Conservation (phyloP, 176 grass and related monocot genomes). For the Juncus effusus region DNA sequence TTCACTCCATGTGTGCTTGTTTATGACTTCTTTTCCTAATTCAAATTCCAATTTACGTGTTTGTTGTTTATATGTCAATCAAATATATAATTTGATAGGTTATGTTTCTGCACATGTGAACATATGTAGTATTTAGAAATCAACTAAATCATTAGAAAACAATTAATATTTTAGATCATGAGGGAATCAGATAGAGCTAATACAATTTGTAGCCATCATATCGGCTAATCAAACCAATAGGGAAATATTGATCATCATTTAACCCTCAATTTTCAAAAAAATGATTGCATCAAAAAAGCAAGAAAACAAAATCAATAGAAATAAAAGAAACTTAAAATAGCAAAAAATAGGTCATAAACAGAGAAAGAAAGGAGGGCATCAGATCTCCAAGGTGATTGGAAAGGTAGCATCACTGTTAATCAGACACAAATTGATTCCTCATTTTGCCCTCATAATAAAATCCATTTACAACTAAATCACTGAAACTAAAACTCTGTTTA, state of each 20-base stretch:
- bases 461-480: too few relatives aligned
- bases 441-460: constrained; percentile 9
- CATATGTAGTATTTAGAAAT: too few relatives aligned
- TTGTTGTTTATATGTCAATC: too few relatives aligned
- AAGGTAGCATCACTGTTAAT: constrained; percentile 34
- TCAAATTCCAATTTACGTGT: too few relatives aligned
- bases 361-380: constrained; percentile 3
- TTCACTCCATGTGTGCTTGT: too few relatives aligned
- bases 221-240: constrained; percentile 39
- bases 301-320: background rate
- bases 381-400: constrained; percentile 40
- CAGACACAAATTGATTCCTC: constrained; percentile 38
- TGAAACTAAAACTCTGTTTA: background rate
- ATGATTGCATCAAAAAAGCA: too few relatives aligned
- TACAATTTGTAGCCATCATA: constrained; percentile 36
- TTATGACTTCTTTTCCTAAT: too few relatives aligned
- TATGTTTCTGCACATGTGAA: too few relatives aligned
- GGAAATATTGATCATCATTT: constrained; percentile 32
- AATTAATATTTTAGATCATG: too few relatives aligned
- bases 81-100: too few relatives aligned
- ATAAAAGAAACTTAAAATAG: background rate
- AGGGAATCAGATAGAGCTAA: constrained; percentile 40
- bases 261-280: constrained; percentile 7
- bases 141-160: too few relatives aligned
- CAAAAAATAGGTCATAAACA: background rate